These are phyloP conservation scores for Chalciporus pseudorubinellus DNA, from an alignment of 768 basidiomycete species.

Conservation along the genomic window DNA sequence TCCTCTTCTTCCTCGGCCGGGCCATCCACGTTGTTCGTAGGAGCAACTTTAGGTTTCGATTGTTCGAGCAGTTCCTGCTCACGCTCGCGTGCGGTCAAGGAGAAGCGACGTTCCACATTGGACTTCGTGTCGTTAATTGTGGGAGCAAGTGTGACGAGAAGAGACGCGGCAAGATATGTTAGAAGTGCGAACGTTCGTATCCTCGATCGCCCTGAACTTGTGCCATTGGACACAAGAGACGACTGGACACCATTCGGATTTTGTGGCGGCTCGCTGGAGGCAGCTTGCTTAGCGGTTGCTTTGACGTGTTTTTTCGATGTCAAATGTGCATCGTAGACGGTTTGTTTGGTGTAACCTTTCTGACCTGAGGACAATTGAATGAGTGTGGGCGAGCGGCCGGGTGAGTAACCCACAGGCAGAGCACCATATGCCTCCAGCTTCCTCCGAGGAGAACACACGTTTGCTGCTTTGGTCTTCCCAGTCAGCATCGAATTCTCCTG, in stretches of 20 bases:
- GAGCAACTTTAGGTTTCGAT: slow-evolving; percentile 46
- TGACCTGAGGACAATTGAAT: slow-evolving; percentile 58
- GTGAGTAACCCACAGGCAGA: slow-evolving; percentile 67
- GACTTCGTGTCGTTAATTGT: slow-evolving; percentile 87
- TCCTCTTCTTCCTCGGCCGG: slow-evolving; percentile 85
- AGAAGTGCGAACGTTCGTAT: slow-evolving; percentile 65
- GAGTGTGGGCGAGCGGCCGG: neutral
- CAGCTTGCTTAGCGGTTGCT: slow-evolving; percentile 72
- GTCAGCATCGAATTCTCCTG: slow-evolving; percentile 58
- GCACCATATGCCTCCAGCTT: slow-evolving; percentile 84
- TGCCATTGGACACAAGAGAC: slow-evolving; percentile 32
- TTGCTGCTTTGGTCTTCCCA: slow-evolving; percentile 64
- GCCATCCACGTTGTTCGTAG: slow-evolving; percentile 42
- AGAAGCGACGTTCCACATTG: slow-evolving; percentile 95
- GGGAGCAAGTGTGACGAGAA: slow-evolving; percentile 61
- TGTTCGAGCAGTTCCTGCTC: slow-evolving; percentile 89
- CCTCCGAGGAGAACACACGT: slow-evolving; percentile 36
- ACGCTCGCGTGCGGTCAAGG: slow-evolving; percentile 95
- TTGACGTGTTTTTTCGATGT: slow-evolving; percentile 96
- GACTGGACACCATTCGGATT: slow-evolving; percentile 33
- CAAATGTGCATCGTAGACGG: slow-evolving; percentile 94
- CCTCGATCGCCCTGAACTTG: slow-evolving; percentile 41
- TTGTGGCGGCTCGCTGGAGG: slow-evolving; percentile 34
- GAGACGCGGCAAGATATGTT: slow-evolving; percentile 64
- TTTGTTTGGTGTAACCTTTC: slow-evolving; percentile 93